Base-by-base conservation (phyloP, 495 filamentous ascomycete species). In the Hyaloscypha bicolor region DNA sequence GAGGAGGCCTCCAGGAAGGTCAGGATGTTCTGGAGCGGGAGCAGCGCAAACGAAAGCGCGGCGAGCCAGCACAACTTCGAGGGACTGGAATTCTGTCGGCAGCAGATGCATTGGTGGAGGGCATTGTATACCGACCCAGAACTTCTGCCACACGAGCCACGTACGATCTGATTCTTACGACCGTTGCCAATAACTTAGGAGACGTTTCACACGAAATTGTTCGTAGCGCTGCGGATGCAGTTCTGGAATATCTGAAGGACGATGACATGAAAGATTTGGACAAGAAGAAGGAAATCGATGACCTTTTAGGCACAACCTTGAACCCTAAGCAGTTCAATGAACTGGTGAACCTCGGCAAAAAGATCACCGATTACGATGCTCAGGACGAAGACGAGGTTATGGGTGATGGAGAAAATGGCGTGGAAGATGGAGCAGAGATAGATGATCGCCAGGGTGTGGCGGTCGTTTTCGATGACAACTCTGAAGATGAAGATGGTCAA, bases 301-400 rank as follows among this genome's bases (percentile, higher is more conserved):
- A 98, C 68, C 84, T 98, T 63, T 75, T 99, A 51, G 96, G 94
- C 31, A 85, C 83, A 9, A 88, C 87, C 1, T 89, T 96, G 83
- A 88, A 85, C 37, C 87, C 92, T 0, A 97, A 98, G 75, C 90
- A 96, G 73, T 99, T 97, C 78, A 98, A 97, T 73, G 95, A 98
- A 78, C 80, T 98, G 57, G 90, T 98, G 59, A 99, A 97, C 75
- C 83, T 99, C 6, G 93, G 94, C 37, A 99, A 98, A 82, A 99
- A 99, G 78, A 97, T 99, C 71, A 98, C 96, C 33, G 95, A 99
- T 77, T 99, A 97, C 81, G 92, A 97, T 77, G 93, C 92, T 35
- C 93, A 97, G 74, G 94, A 97, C 72, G 95, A 99, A 31, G 94
- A 97, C 72, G 95, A 97, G 65, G 88, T 93, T 42, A 91, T 94